Evolutionary conservation across 352 stramenopile genomes (phyloP).

Genomic region (Elongisporangium undulatum): DNA sequence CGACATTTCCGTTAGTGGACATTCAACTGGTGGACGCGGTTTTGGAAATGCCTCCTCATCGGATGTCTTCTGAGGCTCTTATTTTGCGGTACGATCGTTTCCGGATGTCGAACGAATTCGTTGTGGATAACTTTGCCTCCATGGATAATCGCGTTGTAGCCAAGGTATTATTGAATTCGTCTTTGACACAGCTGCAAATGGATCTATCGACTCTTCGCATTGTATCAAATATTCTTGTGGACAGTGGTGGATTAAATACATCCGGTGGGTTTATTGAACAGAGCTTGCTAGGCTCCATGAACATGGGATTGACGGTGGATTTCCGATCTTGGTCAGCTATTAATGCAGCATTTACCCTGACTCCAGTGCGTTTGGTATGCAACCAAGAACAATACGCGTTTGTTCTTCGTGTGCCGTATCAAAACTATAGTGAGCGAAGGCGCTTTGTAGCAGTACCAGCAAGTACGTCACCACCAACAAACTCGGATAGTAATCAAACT

Average conservation of each 20-base stretch:
- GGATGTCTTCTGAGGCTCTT: slow-evolving; percentile 70
- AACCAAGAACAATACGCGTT: slow-evolving; percentile 84
- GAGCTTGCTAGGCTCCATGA: slow-evolving; percentile 68
- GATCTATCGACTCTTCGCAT: slow-evolving; percentile 62
- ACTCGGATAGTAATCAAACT: neutral
- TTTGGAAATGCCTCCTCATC: slow-evolving; percentile 74
- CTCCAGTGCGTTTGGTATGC: slow-evolving; percentile 69
- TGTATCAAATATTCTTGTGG: slow-evolving; percentile 72
- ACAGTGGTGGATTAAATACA: slow-evolving; percentile 23
- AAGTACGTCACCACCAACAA: neutral
- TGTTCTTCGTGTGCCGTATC: slow-evolving; percentile 61
- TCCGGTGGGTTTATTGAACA: slow-evolving; percentile 48
- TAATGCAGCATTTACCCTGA: slow-evolving; percentile 48
- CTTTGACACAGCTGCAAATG: slow-evolving; percentile 64
- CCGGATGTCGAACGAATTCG: slow-evolving; percentile 54
- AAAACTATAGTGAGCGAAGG: slow-evolving; percentile 68
- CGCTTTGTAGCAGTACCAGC: slow-evolving; percentile 13
- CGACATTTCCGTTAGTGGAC: slow-evolving; percentile 76
- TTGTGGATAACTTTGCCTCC: slow-evolving; percentile 49
- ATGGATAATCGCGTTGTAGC: slow-evolving; percentile 77
- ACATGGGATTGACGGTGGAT: slow-evolving; percentile 50
- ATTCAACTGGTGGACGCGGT: slow-evolving; percentile 64
- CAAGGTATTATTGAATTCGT: slow-evolving; percentile 84
- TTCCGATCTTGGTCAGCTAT: slow-evolving; percentile 55
- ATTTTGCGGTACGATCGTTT: slow-evolving; percentile 70